Percentiles rank a stretch among this genome's conserved stretches.
These are phyloP conservation scores for Osmanthus fragrans DNA, from an alignment of 257 asterid species.

Conservation along the genomic window DNA sequence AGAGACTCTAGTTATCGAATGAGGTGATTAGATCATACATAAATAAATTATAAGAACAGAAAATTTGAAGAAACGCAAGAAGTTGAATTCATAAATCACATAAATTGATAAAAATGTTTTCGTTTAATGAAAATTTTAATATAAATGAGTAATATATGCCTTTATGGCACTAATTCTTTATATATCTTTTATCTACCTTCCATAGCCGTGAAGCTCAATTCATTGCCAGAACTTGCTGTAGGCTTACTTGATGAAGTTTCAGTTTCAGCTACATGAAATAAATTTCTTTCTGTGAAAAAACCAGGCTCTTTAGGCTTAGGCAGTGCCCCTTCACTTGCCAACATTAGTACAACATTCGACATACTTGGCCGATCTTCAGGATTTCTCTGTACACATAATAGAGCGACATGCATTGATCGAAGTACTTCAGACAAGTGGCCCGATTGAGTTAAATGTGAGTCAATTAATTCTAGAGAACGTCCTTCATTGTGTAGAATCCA, in stretches of 20 bases:
- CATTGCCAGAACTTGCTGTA: constrained; percentile 14
- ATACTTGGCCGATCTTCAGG: constrained; percentile 30
- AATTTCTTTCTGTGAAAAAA: constrained; percentile 23
- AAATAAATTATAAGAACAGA: no score
- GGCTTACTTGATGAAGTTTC: constrained; percentile 18
- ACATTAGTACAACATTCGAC: constrained; percentile 31
- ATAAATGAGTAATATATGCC: neutral
- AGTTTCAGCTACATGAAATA: constrained; percentile 11
- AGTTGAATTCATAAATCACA: no score
- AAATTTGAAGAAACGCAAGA: no score
- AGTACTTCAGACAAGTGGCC: constrained; percentile 12
- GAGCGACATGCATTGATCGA: constrained; percentile 26
- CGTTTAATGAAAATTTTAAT: no score
- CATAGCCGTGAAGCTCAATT: constrained; percentile 14
- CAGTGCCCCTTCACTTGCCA: constrained; percentile 26
- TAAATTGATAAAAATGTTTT: no score
- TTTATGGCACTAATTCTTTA: neutral
- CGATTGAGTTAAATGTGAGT: constrained; percentile 4
- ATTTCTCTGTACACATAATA: constrained; percentile 28
- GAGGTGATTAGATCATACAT: no score
- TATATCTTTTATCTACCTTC: constrained; percentile 14
- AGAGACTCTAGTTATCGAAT: no score
- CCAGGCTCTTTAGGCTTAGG: constrained; percentile 25
- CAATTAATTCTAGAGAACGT: constrained; percentile 24
- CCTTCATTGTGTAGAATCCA: constrained; percentile 33